Evolutionary conservation across 495 filamentous ascomycete genomes (phyloP), one percentile per base, ranked within the genome.

Genomic region (Aspergillus diversus): DNA sequence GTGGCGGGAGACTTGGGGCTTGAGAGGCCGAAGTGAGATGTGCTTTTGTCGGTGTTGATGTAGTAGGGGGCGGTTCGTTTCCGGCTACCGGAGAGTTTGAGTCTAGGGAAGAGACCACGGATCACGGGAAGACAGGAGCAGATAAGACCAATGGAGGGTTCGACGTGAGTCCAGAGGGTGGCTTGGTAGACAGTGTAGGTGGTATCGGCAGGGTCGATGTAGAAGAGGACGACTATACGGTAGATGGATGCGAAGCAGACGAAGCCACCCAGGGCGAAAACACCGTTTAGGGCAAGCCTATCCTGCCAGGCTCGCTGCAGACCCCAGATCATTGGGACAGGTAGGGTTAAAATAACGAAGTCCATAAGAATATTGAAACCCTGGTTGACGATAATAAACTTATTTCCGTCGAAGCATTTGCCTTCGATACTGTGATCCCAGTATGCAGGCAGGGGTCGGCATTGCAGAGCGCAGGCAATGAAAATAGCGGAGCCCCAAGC

Each of bases 111-210:
- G 1, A 88, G 67, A 17, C 86, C 84, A 2, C 83, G 78, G 13
- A 86, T 76, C 7, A 83, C 86, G 9, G 86, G 83, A 1, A 88
- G 76, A 65, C 83, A 87, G 31, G 81, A 80, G 60, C 83, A 87
- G 55, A 80, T 82, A 12, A 88, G 76, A 6, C 81, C 85, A 15
- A 83, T 81, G 60, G 77, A 82, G 2, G 85, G 76, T 69, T 89
- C 85, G 54, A 84, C 76, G 42, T 83, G 80, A 31, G 82, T 85
- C 86, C 86, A 89, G 39, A 82, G 78, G 0, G 82, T 81, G 2
- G 79, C 77, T 55, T 83, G 76, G 53, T 85, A 82, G 57, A 78
- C 69, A 4, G 74, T 79, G 52, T 86, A 81, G 1, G 63, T 84
- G 32, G 70, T 81, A 70, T 76, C 78, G 1, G 48, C 31, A 6